These are phyloP conservation scores for Sugiyamaella smithiae DNA, from an alignment of 805 yeast genomes.

Conservation along the genomic window DNA sequence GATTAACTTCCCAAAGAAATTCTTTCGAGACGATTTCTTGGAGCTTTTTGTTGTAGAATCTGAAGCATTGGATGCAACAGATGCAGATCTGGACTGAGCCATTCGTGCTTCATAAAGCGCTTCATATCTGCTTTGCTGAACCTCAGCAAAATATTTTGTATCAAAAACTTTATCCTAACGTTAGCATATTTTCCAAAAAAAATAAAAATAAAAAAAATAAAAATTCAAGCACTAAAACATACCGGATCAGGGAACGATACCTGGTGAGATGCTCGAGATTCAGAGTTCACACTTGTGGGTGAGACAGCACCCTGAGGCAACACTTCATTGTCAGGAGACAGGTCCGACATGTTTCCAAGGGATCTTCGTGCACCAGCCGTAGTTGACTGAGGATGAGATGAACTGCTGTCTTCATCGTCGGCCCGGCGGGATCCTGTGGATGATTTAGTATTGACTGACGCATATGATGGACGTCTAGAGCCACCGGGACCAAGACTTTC, in stretches of 20 bases:
- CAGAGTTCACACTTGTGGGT: not conserved
- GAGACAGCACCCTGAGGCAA: not conserved
- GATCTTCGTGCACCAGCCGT: too few relatives aligned
- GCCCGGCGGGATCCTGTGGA: slow-evolving; percentile 10
- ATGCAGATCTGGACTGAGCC: slow-evolving; percentile 16
- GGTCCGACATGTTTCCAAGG: not conserved
- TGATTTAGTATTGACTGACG: slow-evolving; percentile 14
- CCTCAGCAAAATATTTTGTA: slow-evolving; percentile 11
- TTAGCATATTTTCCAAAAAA: not conserved
- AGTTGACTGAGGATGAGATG: not conserved
- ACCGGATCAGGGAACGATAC: slow-evolving; percentile 23
- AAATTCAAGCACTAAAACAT: not conserved
- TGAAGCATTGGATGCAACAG: slow-evolving; percentile 19
- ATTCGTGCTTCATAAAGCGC: not conserved
- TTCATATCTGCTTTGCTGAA: slow-evolving; percentile 2
- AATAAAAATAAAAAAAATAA: too few relatives aligned
- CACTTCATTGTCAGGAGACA: not conserved
- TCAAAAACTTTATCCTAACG: slow-evolving; percentile 23
- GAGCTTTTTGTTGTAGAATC: slow-evolving; percentile 7
- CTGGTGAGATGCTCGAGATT: not conserved
- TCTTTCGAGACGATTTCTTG: slow-evolving; percentile 11
- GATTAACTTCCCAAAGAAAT: slow-evolving; percentile 21
- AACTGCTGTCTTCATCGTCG: not conserved
- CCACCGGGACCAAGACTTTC: slow-evolving; percentile 5
- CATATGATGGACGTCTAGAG: slow-evolving; percentile 19